Percentiles rank a stretch among this genome's conserved stretches.
Evolutionary conservation across 2,329 filamentous ascomycete genomes (phyloP).

Genomic region (Neodidymelliopsis sp.): DNA sequence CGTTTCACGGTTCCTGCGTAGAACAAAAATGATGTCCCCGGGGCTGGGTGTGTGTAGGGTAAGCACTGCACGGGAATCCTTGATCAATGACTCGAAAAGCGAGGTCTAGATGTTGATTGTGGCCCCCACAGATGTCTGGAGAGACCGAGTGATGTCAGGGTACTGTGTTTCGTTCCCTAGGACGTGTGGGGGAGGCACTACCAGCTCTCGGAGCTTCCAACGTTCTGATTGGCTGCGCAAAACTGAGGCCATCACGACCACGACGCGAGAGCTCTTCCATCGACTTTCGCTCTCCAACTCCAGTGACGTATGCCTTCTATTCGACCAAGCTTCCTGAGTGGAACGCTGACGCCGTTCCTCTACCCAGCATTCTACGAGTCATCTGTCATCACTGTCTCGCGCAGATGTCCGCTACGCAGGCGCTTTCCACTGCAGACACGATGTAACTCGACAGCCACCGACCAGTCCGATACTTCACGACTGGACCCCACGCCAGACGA

Average conservation of each 20-base stretch:
- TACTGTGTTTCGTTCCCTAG: not conserved
- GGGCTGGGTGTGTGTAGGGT: not conserved
- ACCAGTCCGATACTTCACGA: slow-evolving; percentile 27
- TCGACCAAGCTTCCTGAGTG: slow-evolving; percentile 37
- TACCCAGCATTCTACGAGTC: slow-evolving; percentile 52
- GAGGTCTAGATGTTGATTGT: not conserved
- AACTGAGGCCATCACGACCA: slow-evolving; percentile 16
- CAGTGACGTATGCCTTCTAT: slow-evolving; percentile 42
- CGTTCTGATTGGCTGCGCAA: slow-evolving; percentile 23
- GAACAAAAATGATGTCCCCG: slow-evolving; percentile 8
- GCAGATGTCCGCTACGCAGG: slow-evolving; percentile 25
- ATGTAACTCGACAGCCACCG: slow-evolving; percentile 40
- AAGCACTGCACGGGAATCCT: slow-evolving; percentile 7
- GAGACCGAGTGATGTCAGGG: not conserved
- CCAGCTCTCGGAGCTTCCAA: slow-evolving; percentile 2
- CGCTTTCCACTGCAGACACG: slow-evolving; percentile 28
- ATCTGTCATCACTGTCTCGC: slow-evolving; percentile 30
- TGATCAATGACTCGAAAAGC: not conserved
- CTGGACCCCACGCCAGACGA: slow-evolving; percentile 85
- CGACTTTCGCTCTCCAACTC: not conserved
- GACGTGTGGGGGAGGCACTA: no score
- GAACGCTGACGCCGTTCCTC: slow-evolving; percentile 55
- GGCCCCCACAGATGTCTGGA: not conserved
- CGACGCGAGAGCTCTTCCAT: not conserved
- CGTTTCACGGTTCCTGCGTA: slow-evolving; percentile 2